Evolutionary conservation across 2,329 filamentous ascomycete genomes (phyloP).

Genomic region (Fusarium odoratissimum): DNA sequence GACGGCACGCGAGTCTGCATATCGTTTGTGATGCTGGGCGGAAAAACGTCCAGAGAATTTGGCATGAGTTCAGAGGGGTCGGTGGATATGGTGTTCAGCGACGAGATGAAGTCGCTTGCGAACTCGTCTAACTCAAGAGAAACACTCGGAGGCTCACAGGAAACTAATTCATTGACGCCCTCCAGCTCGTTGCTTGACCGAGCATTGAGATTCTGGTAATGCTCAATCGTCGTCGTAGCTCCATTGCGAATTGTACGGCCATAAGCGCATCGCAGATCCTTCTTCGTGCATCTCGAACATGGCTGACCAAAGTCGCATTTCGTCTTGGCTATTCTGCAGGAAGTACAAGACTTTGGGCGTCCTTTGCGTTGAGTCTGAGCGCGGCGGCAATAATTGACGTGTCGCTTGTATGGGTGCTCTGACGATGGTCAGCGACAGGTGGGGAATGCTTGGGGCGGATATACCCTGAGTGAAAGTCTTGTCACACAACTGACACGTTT

Average conservation of each 20-base stretch:
- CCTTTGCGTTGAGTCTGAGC: slow-evolving; percentile 43
- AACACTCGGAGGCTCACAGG: accelerated
- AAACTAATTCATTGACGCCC: accelerated
- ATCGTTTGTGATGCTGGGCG: neutral
- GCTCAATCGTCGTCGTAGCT: accelerated
- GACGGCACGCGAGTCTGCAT: neutral
- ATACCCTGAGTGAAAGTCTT: slow-evolving; percentile 40
- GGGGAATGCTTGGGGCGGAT: accelerated
- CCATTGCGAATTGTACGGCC: neutral
- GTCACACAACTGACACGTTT: slow-evolving; percentile 33
- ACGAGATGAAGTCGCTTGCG: neutral
- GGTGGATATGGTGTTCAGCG: accelerated
- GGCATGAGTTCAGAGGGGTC: neutral
- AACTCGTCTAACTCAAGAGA: neutral
- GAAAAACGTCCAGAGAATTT: accelerated
- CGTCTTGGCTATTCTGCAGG: slow-evolving; percentile 37
- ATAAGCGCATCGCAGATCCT: slow-evolving; percentile 28
- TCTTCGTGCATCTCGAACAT: slow-evolving; percentile 35
- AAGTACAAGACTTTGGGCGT: slow-evolving; percentile 36
- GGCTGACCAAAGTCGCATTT: slow-evolving; percentile 43
- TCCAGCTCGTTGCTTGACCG: neutral
- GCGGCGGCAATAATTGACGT: slow-evolving; percentile 43
- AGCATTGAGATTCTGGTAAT: accelerated
- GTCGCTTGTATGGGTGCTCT: slow-evolving; percentile 42
- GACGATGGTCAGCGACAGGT: neutral